Evolutionary conservation across 2,329 filamentous ascomycete species (phyloP), one percentile per base, ranked within the genome.

Genomic region (Peltaster fructicola): DNA sequence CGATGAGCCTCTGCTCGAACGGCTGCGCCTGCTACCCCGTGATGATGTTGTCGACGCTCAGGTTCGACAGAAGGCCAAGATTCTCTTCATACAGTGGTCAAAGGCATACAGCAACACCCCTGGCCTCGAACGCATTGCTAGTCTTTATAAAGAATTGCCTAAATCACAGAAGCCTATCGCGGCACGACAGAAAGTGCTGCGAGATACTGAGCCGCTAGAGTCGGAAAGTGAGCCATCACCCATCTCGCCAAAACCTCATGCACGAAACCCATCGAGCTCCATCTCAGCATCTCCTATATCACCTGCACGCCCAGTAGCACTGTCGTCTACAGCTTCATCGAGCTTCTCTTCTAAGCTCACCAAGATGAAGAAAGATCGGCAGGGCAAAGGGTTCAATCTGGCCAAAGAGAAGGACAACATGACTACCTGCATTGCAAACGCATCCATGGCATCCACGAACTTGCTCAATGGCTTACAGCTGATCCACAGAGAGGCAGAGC

Each of bases 1-100:
- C 7, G 85, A 98, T 43, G 84, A 93, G 47, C 78, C 84, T 15
- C 60, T 98, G 18, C 67, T 98, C 2, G 88, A 98, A 53, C 76
- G 88, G 13, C 62, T 98, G 25, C 73, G 88, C 12, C 73, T 95
- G 16, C 77, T 85, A 36, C 82, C 78, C 16, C 82, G 78, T 10
- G 84, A 88, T 26, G 65, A 80, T 10, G 63, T 88, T 33, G 84
- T 82, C 1, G 84, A 95, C 48, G 64, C 71, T 0, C 69, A 79
- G 30, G 85, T 98, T n/a, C 75, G 69, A 41, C 70, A 76, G 34
- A 93, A 92, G 54, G 92, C 82, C 48, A 75, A 78, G 24, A 68
- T 78, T 30, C 59, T 98, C 3, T 98, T 92, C 47, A 65, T 73
- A 23, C 71, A 79, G 49, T 98, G 88, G 88, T 72, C 81, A 3